Base-by-base conservation (phyloP, 768 basidiomycete genomes). In the Tulasnella sp. region DNA sequence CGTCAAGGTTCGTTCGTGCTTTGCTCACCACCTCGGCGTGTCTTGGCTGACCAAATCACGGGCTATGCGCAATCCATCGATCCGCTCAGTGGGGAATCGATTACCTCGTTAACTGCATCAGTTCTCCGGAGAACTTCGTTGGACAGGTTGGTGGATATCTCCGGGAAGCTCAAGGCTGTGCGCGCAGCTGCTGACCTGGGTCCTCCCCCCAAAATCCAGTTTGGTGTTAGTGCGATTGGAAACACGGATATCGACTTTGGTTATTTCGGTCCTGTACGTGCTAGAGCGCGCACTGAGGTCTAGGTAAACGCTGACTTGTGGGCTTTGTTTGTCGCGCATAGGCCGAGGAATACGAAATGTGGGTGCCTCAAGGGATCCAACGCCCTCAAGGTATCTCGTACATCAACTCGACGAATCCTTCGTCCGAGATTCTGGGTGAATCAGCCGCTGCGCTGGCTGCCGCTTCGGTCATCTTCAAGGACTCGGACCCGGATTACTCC, bases 101-200 rank as follows among this genome's bases (percentile, higher is more conserved):
- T 64, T 77, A 77, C 76, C 58, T 77, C 48, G 76, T 77, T 50
- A 77, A 77, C 76, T 77, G 76, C 76, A 64, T 77, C 76, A 54
- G 48, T 12, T 42, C 37, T 4, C 58, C 76, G 50, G 76, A 77
- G 48, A 77, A 77, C 76, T 77, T 77, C 40, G 76, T 77, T 31
- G 76, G 76, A 77, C 76, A 77, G 76, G 76, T 77, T 40, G n/a
- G 76, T 77, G 44, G 64, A 69, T 24, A 37, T 37, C 31, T 28
- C 64, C 54, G 8, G 24, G 46, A 14, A 14, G 24, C 37, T 37
- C 34, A 24, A 37, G 64, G 41, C 41, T 44, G 74, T 18, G 46
- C 46, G 73, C 74, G 74, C 31, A 42, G 16, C 41, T 37, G 28
- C 40, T 28, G 22, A 75, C 40, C 40, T 14, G 2, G 14, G 41